Conservation (phyloP, 140 eudicot genomes). For the Oenanthe javanica region DNA sequence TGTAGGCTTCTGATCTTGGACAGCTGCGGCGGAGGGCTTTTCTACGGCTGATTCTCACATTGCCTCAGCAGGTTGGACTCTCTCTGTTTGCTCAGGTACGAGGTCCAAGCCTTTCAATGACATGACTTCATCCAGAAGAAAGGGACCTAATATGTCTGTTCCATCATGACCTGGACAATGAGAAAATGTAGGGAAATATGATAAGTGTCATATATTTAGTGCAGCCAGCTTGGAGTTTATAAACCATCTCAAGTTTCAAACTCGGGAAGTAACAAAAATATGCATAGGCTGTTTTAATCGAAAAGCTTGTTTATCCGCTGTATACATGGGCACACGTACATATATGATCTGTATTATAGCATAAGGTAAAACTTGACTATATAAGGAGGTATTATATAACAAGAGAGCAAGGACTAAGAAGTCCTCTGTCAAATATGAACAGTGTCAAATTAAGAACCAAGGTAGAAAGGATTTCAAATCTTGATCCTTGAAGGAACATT, state of each 20-base stretch:
- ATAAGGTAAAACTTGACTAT: neutral
- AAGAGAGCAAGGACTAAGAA: neutral
- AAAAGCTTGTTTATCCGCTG: neutral
- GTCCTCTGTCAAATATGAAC: neutral
- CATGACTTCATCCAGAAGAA: slow-evolving; percentile 61
- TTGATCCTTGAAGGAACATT: neutral
- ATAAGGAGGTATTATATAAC: neutral
- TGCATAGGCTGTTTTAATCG: neutral
- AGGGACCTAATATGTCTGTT: slow-evolving; percentile 32
- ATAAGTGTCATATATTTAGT: neutral
- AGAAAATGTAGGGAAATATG: neutral
- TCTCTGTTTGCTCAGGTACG: slow-evolving; percentile 25
- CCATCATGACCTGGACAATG: slow-evolving; percentile 35
- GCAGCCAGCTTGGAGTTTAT: neutral
- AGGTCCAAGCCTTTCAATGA: slow-evolving; percentile 57
- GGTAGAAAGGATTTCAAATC: neutral
- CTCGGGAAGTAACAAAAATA: neutral
- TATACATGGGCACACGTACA: neutral
- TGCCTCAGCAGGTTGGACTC: slow-evolving; percentile 26
- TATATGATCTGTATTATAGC: neutral
- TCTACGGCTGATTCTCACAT: slow-evolving; percentile 28
- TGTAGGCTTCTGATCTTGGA: slow-evolving; percentile 44
- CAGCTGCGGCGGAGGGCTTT: slow-evolving; percentile 26
- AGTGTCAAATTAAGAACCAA: neutral
- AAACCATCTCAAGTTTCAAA: neutral